Percentiles rank a stretch among this genome's conserved stretches.
These are phyloP conservation scores for Floccularia luteovirens DNA, from an alignment of 768 basidiomycete species.

Conservation along the genomic window DNA sequence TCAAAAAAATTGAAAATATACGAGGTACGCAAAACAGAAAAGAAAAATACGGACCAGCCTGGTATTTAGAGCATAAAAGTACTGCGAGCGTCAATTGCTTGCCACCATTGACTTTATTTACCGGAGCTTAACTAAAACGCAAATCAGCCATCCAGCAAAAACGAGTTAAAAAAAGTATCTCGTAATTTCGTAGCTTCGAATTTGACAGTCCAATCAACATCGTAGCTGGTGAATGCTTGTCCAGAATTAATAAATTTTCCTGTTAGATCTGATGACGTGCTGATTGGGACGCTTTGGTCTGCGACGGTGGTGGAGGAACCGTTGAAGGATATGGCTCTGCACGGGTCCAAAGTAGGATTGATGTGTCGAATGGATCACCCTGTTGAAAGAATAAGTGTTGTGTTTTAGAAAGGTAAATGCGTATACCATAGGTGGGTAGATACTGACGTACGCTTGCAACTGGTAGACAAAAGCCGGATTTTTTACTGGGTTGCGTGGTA, in stretches of 20 bases:
- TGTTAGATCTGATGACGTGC: slow-evolving; percentile 22
- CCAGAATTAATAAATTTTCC: slow-evolving; percentile 30
- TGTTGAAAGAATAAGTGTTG: slow-evolving; percentile 16
- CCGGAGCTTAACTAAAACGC: slow-evolving; percentile 25
- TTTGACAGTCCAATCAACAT: slow-evolving; percentile 55
- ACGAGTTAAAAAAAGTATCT: slow-evolving; percentile 46
- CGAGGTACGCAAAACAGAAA: too few species aligned
- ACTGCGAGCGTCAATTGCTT: slow-evolving; percentile 46
- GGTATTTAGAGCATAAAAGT: slow-evolving; percentile 51
- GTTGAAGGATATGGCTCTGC: slow-evolving; percentile 28
- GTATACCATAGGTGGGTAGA: background rate
- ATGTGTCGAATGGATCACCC: slow-evolving; percentile 48
- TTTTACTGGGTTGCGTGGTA: background rate
- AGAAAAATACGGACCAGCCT: slow-evolving; percentile 25
- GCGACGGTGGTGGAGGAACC: slow-evolving; percentile 20
- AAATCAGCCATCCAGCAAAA: background rate
- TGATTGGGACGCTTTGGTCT: slow-evolving; percentile 42
- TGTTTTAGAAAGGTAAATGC: background rate
- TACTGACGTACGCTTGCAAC: slow-evolving; percentile 36
- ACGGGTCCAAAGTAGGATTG: slow-evolving; percentile 52
- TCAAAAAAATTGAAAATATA: background rate
- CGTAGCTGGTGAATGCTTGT: slow-evolving; percentile 45
- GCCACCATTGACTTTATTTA: slow-evolving; percentile 38
- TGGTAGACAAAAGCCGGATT: slow-evolving; percentile 7
- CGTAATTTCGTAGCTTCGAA: slow-evolving; percentile 46